phyloP scores from a whole-genome alignment of 495 filamentous ascomycete species.

The Podospora appendiculata region DNA sequence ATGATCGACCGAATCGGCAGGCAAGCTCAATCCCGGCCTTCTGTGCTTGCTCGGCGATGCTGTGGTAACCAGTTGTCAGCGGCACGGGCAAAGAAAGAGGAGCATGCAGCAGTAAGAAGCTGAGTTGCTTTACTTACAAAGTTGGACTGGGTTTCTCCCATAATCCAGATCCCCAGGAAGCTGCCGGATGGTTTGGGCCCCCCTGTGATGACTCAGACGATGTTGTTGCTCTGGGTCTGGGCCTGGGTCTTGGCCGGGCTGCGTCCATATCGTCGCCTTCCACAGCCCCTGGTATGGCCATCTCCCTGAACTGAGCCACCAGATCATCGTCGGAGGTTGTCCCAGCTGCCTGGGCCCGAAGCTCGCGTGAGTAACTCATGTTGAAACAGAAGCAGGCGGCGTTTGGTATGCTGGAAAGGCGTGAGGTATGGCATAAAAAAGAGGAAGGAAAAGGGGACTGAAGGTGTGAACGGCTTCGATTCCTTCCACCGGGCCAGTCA shows the following conservation, averaged over 20 bases:
- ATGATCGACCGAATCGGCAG: no score
- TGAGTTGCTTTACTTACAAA: neutral
- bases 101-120: no score
- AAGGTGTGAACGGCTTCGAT: no score
- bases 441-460: neutral
- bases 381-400: neutral
- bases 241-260: neutral
- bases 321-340: constrained; percentile 1
- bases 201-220: neutral
- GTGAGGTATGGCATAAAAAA: no score
- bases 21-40: neutral
- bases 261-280: neutral
- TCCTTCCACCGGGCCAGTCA: no score
- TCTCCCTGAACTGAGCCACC: neutral
- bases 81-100: neutral
- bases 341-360: neutral
- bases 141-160: neutral
- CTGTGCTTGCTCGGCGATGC: neutral
- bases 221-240: no score
- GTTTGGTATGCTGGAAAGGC: neutral
- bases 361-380: neutral
- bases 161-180: neutral
- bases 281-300: neutral
- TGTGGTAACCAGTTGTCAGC: neutral
- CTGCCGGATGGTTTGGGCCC: neutral